These are phyloP conservation scores for Porpolomopsis calyptriformis DNA, from an alignment of 768 basidiomycete genomes.

Conservation along the genomic window DNA sequence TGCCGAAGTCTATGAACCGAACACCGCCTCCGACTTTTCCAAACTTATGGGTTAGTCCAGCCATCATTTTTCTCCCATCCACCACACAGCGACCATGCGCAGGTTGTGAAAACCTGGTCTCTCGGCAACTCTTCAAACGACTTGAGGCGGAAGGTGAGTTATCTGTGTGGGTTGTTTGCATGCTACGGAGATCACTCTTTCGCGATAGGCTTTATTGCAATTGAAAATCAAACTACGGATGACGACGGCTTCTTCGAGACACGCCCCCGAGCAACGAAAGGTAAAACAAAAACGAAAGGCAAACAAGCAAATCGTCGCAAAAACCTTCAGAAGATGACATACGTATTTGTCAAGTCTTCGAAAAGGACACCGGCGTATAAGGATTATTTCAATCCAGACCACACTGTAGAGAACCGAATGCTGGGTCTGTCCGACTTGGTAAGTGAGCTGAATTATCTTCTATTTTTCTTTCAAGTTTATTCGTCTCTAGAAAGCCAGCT, in stretches of 20 bases:
- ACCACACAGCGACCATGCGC: constrained; percentile 2
- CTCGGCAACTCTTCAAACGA: constrained; percentile 53
- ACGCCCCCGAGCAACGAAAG: constrained; percentile 21
- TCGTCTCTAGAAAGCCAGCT: constrained; percentile 8
- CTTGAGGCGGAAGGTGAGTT: constrained; percentile 58
- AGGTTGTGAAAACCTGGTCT: constrained; percentile 46
- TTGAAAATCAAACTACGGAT: constrained; percentile 37
- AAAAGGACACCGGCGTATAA: constrained; percentile 37
- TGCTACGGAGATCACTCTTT: neutral
- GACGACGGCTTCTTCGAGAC: constrained; percentile 40
- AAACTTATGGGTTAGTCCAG: constrained; percentile 44
- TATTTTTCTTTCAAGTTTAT: constrained; percentile 5
- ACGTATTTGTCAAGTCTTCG: constrained; percentile 43
- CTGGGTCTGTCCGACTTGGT: constrained; percentile 54
- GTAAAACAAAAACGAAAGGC: constrained; percentile 30
- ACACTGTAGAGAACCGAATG: constrained; percentile 46
- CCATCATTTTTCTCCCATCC: neutral
- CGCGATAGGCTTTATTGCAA: constrained; percentile 53
- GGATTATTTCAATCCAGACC: constrained; percentile 61
- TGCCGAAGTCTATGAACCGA: constrained; percentile 39
- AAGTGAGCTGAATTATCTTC: constrained; percentile 13
- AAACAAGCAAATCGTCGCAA: constrained; percentile 32
- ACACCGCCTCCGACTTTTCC: constrained; percentile 41
- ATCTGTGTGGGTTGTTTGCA: neutral
- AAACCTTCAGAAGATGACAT: constrained; percentile 45